These are phyloP conservation scores for Penicillium sp. DNA, from an alignment of 2,329 filamentous ascomycete genomes.

Conservation along the genomic window DNA sequence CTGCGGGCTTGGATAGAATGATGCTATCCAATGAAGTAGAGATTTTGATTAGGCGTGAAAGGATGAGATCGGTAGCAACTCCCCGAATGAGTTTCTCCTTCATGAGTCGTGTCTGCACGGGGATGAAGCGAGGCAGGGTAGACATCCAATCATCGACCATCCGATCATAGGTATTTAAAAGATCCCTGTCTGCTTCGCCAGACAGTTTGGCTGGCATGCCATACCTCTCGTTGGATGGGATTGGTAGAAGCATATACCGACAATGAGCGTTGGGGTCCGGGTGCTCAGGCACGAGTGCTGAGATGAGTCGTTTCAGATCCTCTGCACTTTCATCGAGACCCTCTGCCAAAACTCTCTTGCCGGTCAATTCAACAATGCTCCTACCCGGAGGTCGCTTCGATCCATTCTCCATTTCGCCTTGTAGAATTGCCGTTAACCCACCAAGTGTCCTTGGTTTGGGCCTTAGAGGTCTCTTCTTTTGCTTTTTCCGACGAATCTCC, in stretches of 20 bases:
- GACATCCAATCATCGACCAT: slow-evolving; percentile 39
- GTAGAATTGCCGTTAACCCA: slow-evolving; percentile 24
- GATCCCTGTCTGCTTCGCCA: slow-evolving; percentile 14
- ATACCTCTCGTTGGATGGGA: slow-evolving; percentile 12
- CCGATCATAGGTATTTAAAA: slow-evolving; percentile 34
- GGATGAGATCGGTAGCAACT: slow-evolving; percentile 36
- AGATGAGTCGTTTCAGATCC: slow-evolving; percentile 29
- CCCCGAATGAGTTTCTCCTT: slow-evolving; percentile 40
- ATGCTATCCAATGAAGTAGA: slow-evolving; percentile 6
- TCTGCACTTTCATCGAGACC: slow-evolving; percentile 38
- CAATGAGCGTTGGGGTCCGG: slow-evolving; percentile 4
- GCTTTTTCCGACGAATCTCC: background rate
- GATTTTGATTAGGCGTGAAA: slow-evolving; percentile 31
- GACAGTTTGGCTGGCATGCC: slow-evolving; percentile 5
- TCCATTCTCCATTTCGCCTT: slow-evolving; percentile 6
- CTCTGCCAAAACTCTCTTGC: slow-evolving; percentile 26
- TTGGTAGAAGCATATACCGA: slow-evolving; percentile 22
- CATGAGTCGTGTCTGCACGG: slow-evolving; percentile 35
- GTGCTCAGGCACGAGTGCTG: slow-evolving; percentile 9
- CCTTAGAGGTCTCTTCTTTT: background rate
- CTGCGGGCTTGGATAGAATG: background rate
- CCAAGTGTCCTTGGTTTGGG: slow-evolving; percentile 18
- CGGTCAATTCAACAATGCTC: slow-evolving; percentile 37
- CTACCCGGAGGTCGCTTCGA: slow-evolving; percentile 14
- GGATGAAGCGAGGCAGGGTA: slow-evolving; percentile 31